These are phyloP conservation scores for Monilinia fructigena DNA, from an alignment of 2,329 filamentous ascomycete genomes.

Conservation along the genomic window DNA sequence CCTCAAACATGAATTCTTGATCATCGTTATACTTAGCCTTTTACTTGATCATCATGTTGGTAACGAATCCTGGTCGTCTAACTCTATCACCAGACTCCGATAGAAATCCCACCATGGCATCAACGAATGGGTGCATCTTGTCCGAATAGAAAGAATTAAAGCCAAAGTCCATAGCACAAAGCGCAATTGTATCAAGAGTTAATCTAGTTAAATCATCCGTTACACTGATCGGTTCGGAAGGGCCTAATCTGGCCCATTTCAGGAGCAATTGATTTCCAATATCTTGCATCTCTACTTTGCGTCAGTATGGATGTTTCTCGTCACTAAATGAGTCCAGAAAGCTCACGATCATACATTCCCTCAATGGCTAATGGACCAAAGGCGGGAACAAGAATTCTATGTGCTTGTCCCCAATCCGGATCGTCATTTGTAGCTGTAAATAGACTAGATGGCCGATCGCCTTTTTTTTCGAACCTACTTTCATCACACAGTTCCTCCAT, in stretches of 20 bases:
- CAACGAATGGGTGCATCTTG: slow-evolving; percentile 67
- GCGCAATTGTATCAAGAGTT: slow-evolving; percentile 62
- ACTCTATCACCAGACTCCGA: slow-evolving; percentile 53
- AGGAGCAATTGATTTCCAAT: slow-evolving; percentile 62
- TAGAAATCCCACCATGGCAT: slow-evolving; percentile 65
- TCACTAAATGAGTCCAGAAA: neutral
- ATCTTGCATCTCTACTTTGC: slow-evolving; percentile 58
- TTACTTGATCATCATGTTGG: slow-evolving; percentile 48
- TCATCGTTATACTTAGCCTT: slow-evolving; percentile 51
- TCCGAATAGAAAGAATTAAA: slow-evolving; percentile 75
- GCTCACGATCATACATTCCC: slow-evolving; percentile 57
- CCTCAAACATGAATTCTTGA: slow-evolving; percentile 54
- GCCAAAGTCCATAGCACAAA: slow-evolving; percentile 59
- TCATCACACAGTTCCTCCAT: slow-evolving; percentile 13
- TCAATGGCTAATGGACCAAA: slow-evolving; percentile 67
- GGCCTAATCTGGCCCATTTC: slow-evolving; percentile 65
- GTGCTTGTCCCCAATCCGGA: slow-evolving; percentile 63
- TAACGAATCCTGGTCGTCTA: slow-evolving; percentile 47
- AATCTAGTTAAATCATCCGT: slow-evolving; percentile 69
- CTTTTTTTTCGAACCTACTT: slow-evolving; percentile 19
- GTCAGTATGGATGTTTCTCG: neutral
- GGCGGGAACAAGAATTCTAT: slow-evolving; percentile 63
- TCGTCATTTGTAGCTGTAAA: slow-evolving; percentile 40
- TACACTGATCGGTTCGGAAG: slow-evolving; percentile 54
- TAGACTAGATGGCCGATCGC: slow-evolving; percentile 22